Evolutionary conservation across 129 eudicot genomes (phyloP), one percentile per base, ranked within the genome.

Genomic region (Arctium minus): DNA sequence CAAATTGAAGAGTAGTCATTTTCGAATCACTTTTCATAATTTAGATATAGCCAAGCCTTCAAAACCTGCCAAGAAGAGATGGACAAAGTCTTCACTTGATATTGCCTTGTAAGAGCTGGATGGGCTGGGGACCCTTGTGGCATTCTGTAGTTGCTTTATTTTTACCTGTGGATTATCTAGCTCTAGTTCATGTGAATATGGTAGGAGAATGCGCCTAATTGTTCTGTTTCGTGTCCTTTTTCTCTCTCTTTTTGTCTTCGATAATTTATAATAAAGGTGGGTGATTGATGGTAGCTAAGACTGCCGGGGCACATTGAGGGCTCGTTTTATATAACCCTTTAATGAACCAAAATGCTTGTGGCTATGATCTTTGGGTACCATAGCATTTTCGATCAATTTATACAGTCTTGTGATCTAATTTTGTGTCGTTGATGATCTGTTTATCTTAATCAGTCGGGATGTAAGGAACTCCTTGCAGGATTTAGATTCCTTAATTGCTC

Each of bases 181-280:
- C 18, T 80, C 53, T 80, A 80, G 6, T 80, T 80, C 77, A 70
- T 80, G 83, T 80, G 83, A 70, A 31, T 70, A 46, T 46, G 83
- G 77, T 70, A 80, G 53, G 50, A 70, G 75, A 72, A 33, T 68
- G 8, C 11, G 68, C 75, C 70, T 79, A 79, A 7, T 13, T 42
- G 30, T 31, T 76, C 62, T 74, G 60, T 74, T 40, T 56, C 50
- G 22, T 77, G 72, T 27, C 81, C 56, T 22, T 60, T 72, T 60
- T 72, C 72, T n/a, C 72, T 15, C 31, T 18, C 50, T 53, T 32
- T 53, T 36, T 9, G 31, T 76, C 38, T 46, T 33, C 13, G 44
- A 10, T 76, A 27, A 29, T 46, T 46, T 11, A 38, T 40, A 27
- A 76, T 76, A 3, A 17, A 32, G 48, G 38, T 46, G 65, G 79